Evolutionary conservation across 2,329 filamentous ascomycete genomes (phyloP).

Genomic region (Rutstroemia sp.): DNA sequence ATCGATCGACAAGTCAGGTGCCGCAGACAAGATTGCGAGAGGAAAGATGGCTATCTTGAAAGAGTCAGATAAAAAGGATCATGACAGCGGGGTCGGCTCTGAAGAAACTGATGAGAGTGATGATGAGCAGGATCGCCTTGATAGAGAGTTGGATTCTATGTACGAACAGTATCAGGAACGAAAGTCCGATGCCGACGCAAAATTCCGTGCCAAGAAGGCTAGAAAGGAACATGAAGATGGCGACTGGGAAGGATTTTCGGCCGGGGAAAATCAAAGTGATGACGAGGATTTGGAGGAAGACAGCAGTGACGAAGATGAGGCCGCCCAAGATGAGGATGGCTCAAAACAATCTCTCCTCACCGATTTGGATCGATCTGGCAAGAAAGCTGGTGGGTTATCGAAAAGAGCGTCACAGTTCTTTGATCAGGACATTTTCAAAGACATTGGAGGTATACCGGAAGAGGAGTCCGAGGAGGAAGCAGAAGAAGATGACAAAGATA

Average conservation of each 20-base stretch:
- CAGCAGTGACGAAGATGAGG: constrained; percentile 55
- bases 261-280: constrained; percentile 50
- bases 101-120: constrained; percentile 59
- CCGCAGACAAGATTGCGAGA: constrained; percentile 59
- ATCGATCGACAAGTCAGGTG: constrained; percentile 67
- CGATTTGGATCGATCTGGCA: constrained; percentile 49
- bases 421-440: constrained; percentile 88
- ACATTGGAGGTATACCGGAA: constrained; percentile 61
- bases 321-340: constrained; percentile 34
- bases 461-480: constrained; percentile 39
- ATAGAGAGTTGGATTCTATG: constrained; percentile 77
- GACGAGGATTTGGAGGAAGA: constrained; percentile 52
- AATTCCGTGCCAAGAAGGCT: constrained; percentile 83
- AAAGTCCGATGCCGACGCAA: constrained; percentile 73
- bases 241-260: constrained; percentile 87
- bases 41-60: constrained; percentile 70
- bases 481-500: constrained; percentile 36
- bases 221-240: constrained; percentile 75
- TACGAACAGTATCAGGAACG: constrained; percentile 81
- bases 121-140: constrained; percentile 73
- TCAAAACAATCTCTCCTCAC: constrained; percentile 48
- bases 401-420: constrained; percentile 86
- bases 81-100: constrained; percentile 51
- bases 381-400: constrained; percentile 57
- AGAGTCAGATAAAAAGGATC: constrained; percentile 50